Evolutionary conservation across 2,329 filamentous ascomycete species (phyloP).

Genomic region (Colletotrichum sp.): DNA sequence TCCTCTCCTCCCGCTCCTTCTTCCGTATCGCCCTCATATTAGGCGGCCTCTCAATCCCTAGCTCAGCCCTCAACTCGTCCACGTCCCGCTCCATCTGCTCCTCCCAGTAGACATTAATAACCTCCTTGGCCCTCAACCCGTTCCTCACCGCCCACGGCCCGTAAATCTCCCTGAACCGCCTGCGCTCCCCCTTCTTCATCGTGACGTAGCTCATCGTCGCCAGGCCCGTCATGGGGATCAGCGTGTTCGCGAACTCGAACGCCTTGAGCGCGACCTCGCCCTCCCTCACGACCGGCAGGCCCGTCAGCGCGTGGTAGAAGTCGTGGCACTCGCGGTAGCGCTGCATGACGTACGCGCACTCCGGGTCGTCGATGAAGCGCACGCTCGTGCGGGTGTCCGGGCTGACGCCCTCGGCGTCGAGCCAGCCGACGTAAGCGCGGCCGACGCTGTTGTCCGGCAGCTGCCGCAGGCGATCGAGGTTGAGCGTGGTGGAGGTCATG

Average conservation of each 20-base stretch:
- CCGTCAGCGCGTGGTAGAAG: constrained; percentile 95
- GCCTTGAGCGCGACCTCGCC: constrained; percentile 97
- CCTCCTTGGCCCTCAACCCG: constrained; percentile 75
- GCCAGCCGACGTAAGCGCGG: constrained; percentile 82
- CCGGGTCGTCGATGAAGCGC: constrained; percentile 90
- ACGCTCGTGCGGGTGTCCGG: constrained; percentile 86
- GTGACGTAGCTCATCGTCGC: constrained; percentile 86
- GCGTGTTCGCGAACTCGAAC: constrained; percentile 94
- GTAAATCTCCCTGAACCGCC: constrained; percentile 76
- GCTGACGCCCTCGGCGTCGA: constrained; percentile 92
- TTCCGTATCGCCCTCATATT: constrained; percentile 82
- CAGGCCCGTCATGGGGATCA: constrained; percentile 93
- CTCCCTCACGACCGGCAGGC: constrained; percentile 89
- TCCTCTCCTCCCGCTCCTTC: constrained; percentile 71
- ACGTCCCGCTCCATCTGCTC: constrained; percentile 88
- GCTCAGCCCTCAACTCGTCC: constrained; percentile 70
- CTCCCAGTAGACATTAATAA: constrained; percentile 99
- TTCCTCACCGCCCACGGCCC: constrained; percentile 91
- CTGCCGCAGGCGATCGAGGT: constrained; percentile 71
- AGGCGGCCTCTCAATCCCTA: constrained; percentile 88
- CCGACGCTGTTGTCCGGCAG: constrained; percentile 80
- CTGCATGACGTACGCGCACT: constrained; percentile 99
- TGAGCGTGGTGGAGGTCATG: constrained; percentile 77
- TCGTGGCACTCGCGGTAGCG: constrained; percentile 97
- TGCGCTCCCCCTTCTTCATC: constrained; percentile 80